Conservation (phyloP, 2,329 filamentous ascomycete species). For the Fusarium azukiicola region DNA sequence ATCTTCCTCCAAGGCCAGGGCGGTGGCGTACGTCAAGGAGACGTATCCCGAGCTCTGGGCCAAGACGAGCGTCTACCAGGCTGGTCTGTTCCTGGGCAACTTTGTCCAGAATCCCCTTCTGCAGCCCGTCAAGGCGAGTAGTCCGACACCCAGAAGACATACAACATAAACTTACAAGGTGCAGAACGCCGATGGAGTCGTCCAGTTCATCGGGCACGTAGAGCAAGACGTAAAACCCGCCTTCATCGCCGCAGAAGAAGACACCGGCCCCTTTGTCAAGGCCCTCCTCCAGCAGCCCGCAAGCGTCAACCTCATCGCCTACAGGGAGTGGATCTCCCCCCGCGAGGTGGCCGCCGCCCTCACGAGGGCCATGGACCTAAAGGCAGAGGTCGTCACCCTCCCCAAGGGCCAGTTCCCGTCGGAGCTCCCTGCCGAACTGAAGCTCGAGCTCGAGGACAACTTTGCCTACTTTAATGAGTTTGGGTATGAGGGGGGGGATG, state of each 20-base stretch:
- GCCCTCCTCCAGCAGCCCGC: constrained; percentile 46
- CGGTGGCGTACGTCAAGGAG: constrained; percentile 52
- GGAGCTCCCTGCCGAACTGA: constrained; percentile 8
- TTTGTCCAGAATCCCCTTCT: constrained; percentile 1
- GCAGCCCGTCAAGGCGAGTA: constrained; percentile 33
- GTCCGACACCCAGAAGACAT: accelerated
- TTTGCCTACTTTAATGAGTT: constrained; percentile 43
- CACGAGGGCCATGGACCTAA: constrained; percentile 39
- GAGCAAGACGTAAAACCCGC: constrained; percentile 46
- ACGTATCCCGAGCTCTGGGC: constrained; percentile 45
- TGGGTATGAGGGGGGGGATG: constrained; percentile 43
- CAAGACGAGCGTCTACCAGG: constrained; percentile 49
- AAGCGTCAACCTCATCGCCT: constrained; percentile 49
- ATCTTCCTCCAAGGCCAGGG: constrained; percentile 59
- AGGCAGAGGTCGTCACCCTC: constrained; percentile 11
- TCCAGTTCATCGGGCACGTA: constrained; percentile 43
- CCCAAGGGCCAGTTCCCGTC: constrained; percentile 13
- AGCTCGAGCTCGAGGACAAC: constrained; percentile 31
- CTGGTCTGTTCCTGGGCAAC: constrained; percentile 46
- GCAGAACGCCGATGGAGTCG: constrained; percentile 43
- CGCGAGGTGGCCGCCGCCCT: constrained; percentile 45
- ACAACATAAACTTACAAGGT: background rate
- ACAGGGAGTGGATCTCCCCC: constrained; percentile 48
- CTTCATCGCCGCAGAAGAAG: constrained; percentile 52
- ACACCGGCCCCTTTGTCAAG: constrained; percentile 49